phyloP scores from a whole-genome alignment of 1,284 basidiomycete genomes.

The Spongiforma sp. region DNA sequence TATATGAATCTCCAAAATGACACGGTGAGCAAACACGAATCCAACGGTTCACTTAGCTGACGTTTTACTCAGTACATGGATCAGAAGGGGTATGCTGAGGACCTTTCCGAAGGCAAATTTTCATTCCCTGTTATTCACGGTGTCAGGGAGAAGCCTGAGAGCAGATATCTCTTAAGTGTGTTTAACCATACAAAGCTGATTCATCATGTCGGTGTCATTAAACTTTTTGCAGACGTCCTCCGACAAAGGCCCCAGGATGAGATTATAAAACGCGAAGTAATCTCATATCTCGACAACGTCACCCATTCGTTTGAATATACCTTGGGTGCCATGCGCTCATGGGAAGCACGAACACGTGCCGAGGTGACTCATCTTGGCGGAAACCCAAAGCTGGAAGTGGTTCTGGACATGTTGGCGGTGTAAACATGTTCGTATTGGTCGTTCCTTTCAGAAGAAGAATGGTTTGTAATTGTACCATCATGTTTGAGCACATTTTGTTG shows the following conservation, averaged over 20 bases:
- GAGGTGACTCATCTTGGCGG: not conserved
- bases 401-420: not conserved
- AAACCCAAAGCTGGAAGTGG: not conserved
- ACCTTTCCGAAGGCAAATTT: not conserved
- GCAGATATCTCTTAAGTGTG: not conserved
- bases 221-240: not conserved
- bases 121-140: not conserved
- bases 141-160: not conserved
- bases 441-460: no score
- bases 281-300: not conserved
- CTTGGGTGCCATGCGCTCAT: not conserved
- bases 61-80: not conserved
- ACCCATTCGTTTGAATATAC: not conserved
- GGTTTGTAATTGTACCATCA: no score
- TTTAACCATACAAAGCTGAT: not conserved
- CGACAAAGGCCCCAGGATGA: not conserved
- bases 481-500: no score
- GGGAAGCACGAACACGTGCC: not conserved
- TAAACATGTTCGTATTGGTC: no score
- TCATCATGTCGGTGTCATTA: no score
- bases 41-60: not conserved
- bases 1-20: not conserved
- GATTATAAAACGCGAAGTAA: not conserved
- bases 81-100: not conserved
- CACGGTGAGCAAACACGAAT: not conserved